phyloP scores from a whole-genome alignment of 352 stramenopile genomes.

The Phytophthora aleatoria region DNA sequence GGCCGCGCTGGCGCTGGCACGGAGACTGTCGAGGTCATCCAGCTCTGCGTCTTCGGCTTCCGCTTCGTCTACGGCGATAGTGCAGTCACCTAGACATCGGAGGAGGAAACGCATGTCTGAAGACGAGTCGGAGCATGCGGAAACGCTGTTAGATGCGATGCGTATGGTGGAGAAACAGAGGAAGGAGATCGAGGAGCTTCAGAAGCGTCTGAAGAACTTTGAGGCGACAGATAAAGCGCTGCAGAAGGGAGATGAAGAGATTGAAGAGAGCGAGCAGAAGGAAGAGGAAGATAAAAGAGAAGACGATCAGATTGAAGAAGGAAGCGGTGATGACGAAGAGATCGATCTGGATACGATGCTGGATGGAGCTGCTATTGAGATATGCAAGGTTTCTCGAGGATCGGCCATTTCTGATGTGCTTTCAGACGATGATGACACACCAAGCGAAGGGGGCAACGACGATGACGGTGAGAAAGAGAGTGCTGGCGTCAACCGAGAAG shows the following conservation, averaged over 20 bases:
- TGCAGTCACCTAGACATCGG: constrained; percentile 27
- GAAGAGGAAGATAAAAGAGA: background rate
- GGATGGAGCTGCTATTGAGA: constrained; percentile 28
- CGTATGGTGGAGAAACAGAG: constrained; percentile 69
- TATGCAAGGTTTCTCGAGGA: constrained; percentile 22
- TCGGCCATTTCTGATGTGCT: constrained; percentile 34
- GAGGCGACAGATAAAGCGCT: constrained; percentile 7
- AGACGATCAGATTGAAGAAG: background rate
- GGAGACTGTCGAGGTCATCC: constrained; percentile 35
- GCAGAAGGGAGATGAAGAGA: background rate
- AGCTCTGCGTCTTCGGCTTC: constrained; percentile 32
- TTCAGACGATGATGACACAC: constrained; percentile 35
- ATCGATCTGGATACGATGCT: constrained; percentile 31
- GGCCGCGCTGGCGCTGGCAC: constrained; percentile 29
- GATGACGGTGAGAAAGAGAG: constrained; percentile 6
- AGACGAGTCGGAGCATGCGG: constrained; percentile 48
- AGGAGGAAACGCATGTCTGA: constrained; percentile 27
- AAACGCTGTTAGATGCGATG: constrained; percentile 77
- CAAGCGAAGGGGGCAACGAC: constrained; percentile 18
- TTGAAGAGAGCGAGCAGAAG: background rate
- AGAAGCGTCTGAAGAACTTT: constrained; percentile 30
- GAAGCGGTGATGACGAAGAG: background rate
- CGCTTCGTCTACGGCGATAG: constrained; percentile 19
- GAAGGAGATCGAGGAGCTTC: constrained; percentile 69
- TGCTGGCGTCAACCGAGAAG: background rate